Evolutionary conservation across 164 flowering plant genomes (phyloP), one percentile per base, ranked within the genome.

Genomic region (Annona squamosa): DNA sequence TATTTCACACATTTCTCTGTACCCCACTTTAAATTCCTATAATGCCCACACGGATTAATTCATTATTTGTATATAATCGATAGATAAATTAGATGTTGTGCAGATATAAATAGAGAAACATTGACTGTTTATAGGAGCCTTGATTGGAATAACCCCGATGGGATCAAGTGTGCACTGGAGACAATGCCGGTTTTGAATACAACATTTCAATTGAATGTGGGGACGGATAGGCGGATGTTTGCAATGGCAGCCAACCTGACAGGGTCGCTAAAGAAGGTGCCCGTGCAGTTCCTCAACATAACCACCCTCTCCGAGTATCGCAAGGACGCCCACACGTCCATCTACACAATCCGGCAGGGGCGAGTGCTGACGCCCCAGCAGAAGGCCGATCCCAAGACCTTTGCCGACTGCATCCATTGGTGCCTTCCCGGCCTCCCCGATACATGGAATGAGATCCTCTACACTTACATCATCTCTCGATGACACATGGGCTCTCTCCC

Each of bases 351-450:
- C 68, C 61, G 71, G 0, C 87, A 84, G 16, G 99, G 98, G 16
- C 85, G 84, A 65, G 63, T 91, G 47, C 68, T 95, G 48, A 90
- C 89, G 1, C 89, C 86, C 3, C 90, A 91, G 75, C 82, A 95
- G 56, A 91, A 86, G 65, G 86, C 88, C 0, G 92, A 93, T 65
- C 96, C 96, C 0, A 48, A 79, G 16, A 86, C 74, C 61, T 71
- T 84, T 71, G 98, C 98, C 5, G 99, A 95, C 75, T 95, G 97
- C 80, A 91, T 93, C 67, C 99, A 95, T 74, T 95, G 94, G 94
- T 93, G 99, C 65, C 65, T 95, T 65, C 98, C 97, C 0, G 98
- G 98, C 44, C 89, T 92, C 63, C 98, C 98, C 43, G 98, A 92
- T 74, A 89, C 94, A 3, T 92, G 98, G 98, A 91, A 92, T 78